Conservation (phyloP, 2,329 filamentous ascomycete species). For the Cordyceps tenuipes region DNA sequence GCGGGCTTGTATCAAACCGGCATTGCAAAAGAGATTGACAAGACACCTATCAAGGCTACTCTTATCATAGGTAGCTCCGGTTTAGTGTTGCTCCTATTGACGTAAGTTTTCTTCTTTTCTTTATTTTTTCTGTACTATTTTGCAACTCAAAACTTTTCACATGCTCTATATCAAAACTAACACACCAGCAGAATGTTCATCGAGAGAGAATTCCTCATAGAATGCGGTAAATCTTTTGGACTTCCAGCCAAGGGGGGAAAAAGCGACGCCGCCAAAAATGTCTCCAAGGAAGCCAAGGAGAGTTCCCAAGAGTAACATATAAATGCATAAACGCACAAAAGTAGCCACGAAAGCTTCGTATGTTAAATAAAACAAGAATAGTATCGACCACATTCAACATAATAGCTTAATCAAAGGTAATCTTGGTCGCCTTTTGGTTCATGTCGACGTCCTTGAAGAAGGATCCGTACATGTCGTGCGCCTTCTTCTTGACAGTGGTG, state of each 20-base stretch:
- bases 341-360: not conserved
- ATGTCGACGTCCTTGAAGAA: conserved; percentile 89
- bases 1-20: conserved; percentile 21
- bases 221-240: conserved; percentile 39
- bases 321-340: not conserved
- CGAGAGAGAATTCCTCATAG: conserved; percentile 45
- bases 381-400: not conserved
- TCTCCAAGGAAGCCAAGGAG: not conserved
- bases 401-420: conserved; percentile 63
- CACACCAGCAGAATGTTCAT: conserved; percentile 36
- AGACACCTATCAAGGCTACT: conserved; percentile 27
- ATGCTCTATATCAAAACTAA: not conserved
- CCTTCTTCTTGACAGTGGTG: conserved; percentile 98
- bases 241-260: conserved; percentile 17
- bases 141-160: conserved; percentile 7
- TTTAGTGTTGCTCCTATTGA: conserved; percentile 41
- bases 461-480: conserved; percentile 86
- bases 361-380: conserved; percentile 4
- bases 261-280: conserved; percentile 18
- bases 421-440: conserved; percentile 80
- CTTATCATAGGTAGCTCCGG: conserved; percentile 42
- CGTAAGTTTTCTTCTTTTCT: conserved; percentile 45
- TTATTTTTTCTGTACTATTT: conserved; percentile 7
- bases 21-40: conserved; percentile 17
- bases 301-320: not conserved